Evolutionary conservation across 805 yeast genomes (phyloP).

Genomic region (Ogataea neopini): DNA sequence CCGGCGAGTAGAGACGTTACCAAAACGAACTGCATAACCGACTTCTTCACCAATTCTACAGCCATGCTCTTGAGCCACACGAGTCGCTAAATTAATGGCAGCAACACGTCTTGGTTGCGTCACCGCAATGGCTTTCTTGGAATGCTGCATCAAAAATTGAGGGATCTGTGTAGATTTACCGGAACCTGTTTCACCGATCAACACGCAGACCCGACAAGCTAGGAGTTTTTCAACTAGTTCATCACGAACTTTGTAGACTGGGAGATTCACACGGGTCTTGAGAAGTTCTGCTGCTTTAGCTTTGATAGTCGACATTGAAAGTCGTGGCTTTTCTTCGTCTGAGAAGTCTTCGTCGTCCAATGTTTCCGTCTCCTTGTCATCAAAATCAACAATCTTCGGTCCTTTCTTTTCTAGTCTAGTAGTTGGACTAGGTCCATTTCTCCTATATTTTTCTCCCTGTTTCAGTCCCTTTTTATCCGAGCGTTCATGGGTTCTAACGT

Average conservation of each 20-base stretch:
- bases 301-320: constrained; percentile 28
- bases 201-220: constrained; percentile 65
- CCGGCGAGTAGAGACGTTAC: constrained; percentile 55
- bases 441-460: neutral
- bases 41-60: constrained; percentile 75
- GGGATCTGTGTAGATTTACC: constrained; percentile 96
- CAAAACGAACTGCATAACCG: constrained; percentile 92
- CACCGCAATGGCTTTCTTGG: constrained; percentile 69
- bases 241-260: constrained; percentile 73
- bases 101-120: constrained; percentile 99
- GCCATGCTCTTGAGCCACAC: constrained; percentile 90
- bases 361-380: neutral
- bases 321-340: constrained; percentile 19
- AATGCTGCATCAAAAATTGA: constrained; percentile 69
- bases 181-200: constrained; percentile 95
- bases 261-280: constrained; percentile 58
- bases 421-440: neutral
- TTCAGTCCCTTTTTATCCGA: neutral
- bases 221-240: constrained; percentile 57
- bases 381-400: constrained; percentile 5
- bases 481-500: neutral
- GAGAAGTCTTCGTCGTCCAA: constrained; percentile 20
- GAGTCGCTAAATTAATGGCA: constrained; percentile 87
- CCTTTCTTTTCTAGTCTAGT: constrained; percentile 9
- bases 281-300: constrained; percentile 48